These are phyloP conservation scores for Gastrolobium villosum DNA, from an alignment of 306 rosid species.

Conservation along the genomic window DNA sequence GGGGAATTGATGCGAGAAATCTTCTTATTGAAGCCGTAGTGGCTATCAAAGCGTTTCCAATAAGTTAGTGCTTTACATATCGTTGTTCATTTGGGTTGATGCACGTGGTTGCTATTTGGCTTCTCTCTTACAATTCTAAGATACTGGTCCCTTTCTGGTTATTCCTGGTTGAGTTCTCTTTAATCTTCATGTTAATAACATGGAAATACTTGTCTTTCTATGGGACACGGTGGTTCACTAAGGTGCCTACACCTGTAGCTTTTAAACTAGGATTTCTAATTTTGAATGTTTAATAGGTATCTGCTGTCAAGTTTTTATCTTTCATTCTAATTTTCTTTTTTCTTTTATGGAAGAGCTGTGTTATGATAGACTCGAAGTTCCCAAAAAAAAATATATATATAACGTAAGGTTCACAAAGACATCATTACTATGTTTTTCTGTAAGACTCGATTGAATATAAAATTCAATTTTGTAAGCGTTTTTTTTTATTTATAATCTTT, in stretches of 20 bases:
- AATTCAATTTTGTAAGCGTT: too few relatives aligned
- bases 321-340: neutral
- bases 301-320: neutral
- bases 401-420: too few relatives aligned
- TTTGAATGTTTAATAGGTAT: constrained; percentile 12
- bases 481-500: too few relatives aligned
- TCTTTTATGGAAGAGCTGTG: too few relatives aligned
- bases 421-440: too few relatives aligned
- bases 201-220: constrained; percentile 31
- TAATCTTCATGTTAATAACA: constrained; percentile 2
- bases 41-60: constrained; percentile 52
- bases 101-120: constrained; percentile 26
- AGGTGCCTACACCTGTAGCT: constrained; percentile 5
- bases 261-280: neutral
- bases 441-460: too few relatives aligned
- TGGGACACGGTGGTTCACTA: neutral
- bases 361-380: too few relatives aligned
- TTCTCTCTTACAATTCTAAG: constrained; percentile 26
- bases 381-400: too few relatives aligned
- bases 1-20: constrained; percentile 44
- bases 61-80: constrained; percentile 48
- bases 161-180: constrained; percentile 38
- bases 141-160: neutral
- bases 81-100: constrained; percentile 39
- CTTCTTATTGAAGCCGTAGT: constrained; percentile 40